phyloP scores from a whole-genome alignment of 495 filamentous ascomycete species.

The Clohesyomyces aquaticus region DNA sequence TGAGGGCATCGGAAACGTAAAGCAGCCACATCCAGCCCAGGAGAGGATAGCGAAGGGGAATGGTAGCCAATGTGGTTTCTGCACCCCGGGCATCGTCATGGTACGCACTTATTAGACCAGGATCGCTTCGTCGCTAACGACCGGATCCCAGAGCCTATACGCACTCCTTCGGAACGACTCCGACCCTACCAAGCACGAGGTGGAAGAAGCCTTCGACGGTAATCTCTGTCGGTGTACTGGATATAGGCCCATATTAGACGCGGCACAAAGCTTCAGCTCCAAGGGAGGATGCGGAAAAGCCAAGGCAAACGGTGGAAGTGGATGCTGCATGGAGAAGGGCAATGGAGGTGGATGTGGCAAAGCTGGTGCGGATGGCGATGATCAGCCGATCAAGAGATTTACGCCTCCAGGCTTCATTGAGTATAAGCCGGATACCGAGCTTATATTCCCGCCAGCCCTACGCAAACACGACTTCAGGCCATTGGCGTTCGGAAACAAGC shows the following conservation, averaged over 20 bases:
- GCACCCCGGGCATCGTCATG: slow-evolving; percentile 98
- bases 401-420: slow-evolving; percentile 87
- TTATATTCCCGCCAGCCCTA: slow-evolving; percentile 89
- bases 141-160: slow-evolving; percentile 63
- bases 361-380: slow-evolving; percentile 52
- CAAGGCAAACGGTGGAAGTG: slow-evolving; percentile 62
- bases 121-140: slow-evolving; percentile 27
- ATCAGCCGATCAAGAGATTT: slow-evolving; percentile 67
- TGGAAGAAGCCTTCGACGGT: slow-evolving; percentile 92
- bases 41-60: slow-evolving; percentile 81
- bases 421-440: slow-evolving; percentile 87
- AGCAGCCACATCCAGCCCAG: slow-evolving; percentile 86
- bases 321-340: slow-evolving; percentile 70
- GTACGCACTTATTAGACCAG: slow-evolving; percentile 46
- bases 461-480: slow-evolving; percentile 81
- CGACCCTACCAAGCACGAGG: slow-evolving; percentile 68
- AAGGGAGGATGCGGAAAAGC: slow-evolving; percentile 59
- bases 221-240: slow-evolving; percentile 96
- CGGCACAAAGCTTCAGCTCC: slow-evolving; percentile 74
- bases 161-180: slow-evolving; percentile 77
- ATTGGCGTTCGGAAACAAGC: slow-evolving; percentile 89
- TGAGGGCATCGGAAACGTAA: slow-evolving; percentile 91
- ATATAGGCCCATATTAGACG: slow-evolving; percentile 91
- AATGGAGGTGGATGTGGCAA: slow-evolving; percentile 63
- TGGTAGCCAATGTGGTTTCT: slow-evolving; percentile 77